Evolutionary conservation across 208 protist genomes (phyloP), one percentile per base, ranked within the genome.

Genomic region (Leishmania aethiopica): DNA sequence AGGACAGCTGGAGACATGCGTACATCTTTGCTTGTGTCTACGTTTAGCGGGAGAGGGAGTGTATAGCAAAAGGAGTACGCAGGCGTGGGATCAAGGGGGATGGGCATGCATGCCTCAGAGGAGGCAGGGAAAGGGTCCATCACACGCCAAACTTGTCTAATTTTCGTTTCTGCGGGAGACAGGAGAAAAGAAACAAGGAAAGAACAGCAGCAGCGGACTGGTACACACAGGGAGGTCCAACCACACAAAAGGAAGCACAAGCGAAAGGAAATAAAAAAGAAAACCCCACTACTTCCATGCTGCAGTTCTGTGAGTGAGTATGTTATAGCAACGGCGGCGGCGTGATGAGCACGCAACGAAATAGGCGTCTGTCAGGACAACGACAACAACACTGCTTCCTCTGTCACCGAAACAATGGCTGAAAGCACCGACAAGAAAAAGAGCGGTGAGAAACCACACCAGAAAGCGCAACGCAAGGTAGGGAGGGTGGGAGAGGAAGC

Each of bases 241-340:
- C 32, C 25, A 80, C 49, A 74, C 6, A 47, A 15, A 74, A 42
- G 22, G 25, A 70, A 25, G 35, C 17, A 47, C 32, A 19, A 59
- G 49, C 5, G 11, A 42, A 74, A 64, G 28, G 32, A 51, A 69
- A 76, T 75, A 55, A 71, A 80, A 77, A 57, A 51, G 77, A 76
- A 37, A 71, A 13, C 28, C 28, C 59, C 28, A 64, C 59, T 28
- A 17, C 59, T 6, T 28, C 59, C 59, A 64, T 15, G 59, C 59
- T 64, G 59, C 59, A 32, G 19, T 64, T 6, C 59, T 64, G 59
- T 15, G 32, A 64, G n/a, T 32, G 28, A 32, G 22, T 35, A 64
- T 11, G 59, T 5, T 6, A 13, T 32, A 64, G 25, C 28, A 64
- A 64, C 59, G 59, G 28, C 59, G 59, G 28, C 59, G 8, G 0